Percentiles rank a stretch among this genome's conserved stretches.
phyloP scores from a whole-genome alignment of 306 rosid species.

The Castanopsis chinensis region DNA sequence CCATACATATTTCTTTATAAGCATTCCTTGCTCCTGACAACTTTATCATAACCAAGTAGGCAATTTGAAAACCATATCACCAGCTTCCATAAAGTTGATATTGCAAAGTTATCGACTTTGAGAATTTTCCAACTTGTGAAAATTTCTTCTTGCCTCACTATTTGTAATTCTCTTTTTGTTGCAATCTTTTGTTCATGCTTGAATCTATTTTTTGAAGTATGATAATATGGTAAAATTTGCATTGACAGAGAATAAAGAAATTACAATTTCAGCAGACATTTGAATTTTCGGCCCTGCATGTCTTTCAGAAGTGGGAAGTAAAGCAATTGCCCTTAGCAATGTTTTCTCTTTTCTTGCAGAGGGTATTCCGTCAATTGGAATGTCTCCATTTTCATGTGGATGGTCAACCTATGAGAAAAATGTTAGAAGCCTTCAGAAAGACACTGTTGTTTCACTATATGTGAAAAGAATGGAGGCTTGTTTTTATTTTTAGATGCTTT shows the following conservation, averaged over 20 bases:
- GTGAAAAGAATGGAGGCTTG: conserved; percentile 1
- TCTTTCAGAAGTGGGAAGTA: conserved; percentile 4
- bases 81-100: not conserved
- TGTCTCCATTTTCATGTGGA: conserved; percentile 95
- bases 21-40: not conserved
- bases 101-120: not conserved
- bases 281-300: not conserved
- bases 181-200: not conserved
- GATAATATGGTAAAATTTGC: not conserved
- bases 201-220: not conserved
- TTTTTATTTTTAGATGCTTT: not conserved
- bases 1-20: not conserved
- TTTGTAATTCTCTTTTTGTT: not conserved
- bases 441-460: conserved; percentile 15
- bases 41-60: not conserved
- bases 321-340: conserved; percentile 10
- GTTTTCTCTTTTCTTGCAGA: conserved; percentile 47
- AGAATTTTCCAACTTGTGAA: not conserved
- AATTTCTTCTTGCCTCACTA: not conserved
- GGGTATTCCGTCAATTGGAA: conserved; percentile 90
- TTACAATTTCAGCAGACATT: not conserved
- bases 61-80: not conserved
- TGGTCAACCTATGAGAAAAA: conserved; percentile 71
- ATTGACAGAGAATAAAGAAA: not conserved
- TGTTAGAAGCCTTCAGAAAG: conserved; percentile 42